Evolutionary conservation across 345 rosid genomes (phyloP).

Genomic region (Rhizophora apiculata): DNA sequence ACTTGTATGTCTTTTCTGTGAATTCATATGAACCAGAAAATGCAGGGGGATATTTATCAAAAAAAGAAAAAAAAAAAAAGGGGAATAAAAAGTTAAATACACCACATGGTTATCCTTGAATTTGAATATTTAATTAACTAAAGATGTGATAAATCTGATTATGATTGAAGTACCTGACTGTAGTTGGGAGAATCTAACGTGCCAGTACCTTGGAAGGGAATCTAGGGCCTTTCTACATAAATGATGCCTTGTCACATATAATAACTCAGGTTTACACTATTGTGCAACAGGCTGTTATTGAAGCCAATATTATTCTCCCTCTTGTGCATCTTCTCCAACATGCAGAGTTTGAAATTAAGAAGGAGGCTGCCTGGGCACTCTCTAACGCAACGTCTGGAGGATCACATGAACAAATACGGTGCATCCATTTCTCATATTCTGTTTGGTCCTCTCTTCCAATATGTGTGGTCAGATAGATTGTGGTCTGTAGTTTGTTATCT

Average conservation of each 20-base stretch:
- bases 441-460: background rate
- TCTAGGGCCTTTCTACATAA: background rate
- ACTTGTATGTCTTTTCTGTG: too few species aligned
- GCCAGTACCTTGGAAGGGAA: background rate
- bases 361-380: conserved; percentile 48
- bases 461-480: too few species aligned
- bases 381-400: conserved; percentile 41
- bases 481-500: too few species aligned
- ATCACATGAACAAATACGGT: conserved; percentile 38
- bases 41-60: too few species aligned
- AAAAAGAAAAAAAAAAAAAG: too few species aligned
- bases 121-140: too few species aligned
- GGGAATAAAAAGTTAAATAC: too few species aligned
- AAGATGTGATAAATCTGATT: too few species aligned
- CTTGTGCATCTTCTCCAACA: conserved; percentile 41
- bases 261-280: background rate
- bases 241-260: background rate
- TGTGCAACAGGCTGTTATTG: conserved; percentile 36
- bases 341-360: conserved; percentile 39
- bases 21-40: too few species aligned
- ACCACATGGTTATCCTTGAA: too few species aligned
- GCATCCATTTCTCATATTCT: background rate
- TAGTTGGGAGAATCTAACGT: background rate
- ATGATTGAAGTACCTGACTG: background rate
- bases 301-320: conserved; percentile 34